phyloP scores from a whole-genome alignment of 495 filamentous ascomycete species.

The Trichoderma erinaceum region DNA sequence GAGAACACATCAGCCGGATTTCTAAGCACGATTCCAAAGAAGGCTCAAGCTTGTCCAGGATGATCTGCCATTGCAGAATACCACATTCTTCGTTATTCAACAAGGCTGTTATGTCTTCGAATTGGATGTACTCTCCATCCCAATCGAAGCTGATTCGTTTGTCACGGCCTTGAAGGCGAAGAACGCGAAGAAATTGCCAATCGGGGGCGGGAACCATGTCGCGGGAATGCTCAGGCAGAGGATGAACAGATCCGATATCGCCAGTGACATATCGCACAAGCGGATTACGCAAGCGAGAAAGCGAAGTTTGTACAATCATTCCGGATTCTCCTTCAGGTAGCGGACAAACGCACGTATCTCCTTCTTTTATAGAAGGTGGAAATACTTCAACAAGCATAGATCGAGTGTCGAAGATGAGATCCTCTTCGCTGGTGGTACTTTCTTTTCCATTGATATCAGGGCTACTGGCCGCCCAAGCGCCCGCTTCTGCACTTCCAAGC shows the following conservation, averaged over 20 bases:
- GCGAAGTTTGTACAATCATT: conserved; percentile 32
- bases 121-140: conserved; percentile 30
- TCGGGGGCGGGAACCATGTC: conserved; percentile 15
- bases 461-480: conserved; percentile 24
- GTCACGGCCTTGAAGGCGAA: conserved; percentile 32
- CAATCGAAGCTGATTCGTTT: conserved; percentile 32
- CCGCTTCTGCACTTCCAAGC: conserved; percentile 29
- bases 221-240: conserved; percentile 17
- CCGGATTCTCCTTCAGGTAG: conserved; percentile 27
- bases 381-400: conserved; percentile 30
- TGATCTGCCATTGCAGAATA: conserved; percentile 35
- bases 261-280: conserved; percentile 36
- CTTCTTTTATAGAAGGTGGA: conserved; percentile 17
- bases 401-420: conserved; percentile 32
- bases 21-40: conserved; percentile 22
- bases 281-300: conserved; percentile 33
- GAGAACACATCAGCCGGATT: conserved; percentile 14
- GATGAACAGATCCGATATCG: conserved; percentile 34
- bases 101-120: conserved; percentile 19
- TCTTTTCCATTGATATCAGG: conserved; percentile 22
- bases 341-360: background rate
- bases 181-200: conserved; percentile 19
- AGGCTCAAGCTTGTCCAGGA: conserved; percentile 23
- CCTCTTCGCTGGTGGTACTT: conserved; percentile 13
- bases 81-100: conserved; percentile 22